A percentile compares a stretch with the other conserved stretches of the same genome.
phyloP scores from a whole-genome alignment of 345 rosid species.

The Lepidium aucheri region DNA sequence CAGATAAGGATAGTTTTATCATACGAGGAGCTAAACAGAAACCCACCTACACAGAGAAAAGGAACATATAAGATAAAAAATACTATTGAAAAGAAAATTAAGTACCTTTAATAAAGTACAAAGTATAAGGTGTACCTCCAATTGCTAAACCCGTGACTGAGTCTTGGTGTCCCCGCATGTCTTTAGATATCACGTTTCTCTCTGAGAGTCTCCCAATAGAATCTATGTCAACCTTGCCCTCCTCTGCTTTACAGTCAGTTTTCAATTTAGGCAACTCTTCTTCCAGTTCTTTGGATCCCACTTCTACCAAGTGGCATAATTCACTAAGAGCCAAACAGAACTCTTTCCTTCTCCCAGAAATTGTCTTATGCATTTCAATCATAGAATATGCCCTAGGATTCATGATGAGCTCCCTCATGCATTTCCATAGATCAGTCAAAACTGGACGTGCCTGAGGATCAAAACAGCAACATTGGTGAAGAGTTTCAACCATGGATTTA shows the following conservation, averaged over 20 bases:
- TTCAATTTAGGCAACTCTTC: slow-evolving; percentile 18
- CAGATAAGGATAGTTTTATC: slow-evolving; percentile 75
- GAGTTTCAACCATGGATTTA: slow-evolving; percentile 32
- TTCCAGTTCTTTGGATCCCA: slow-evolving; percentile 13
- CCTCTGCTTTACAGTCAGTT: slow-evolving; percentile 24
- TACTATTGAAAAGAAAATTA: neutral
- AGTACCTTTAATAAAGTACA: neutral
- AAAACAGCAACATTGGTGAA: slow-evolving; percentile 49
- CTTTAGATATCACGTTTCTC: slow-evolving; percentile 47
- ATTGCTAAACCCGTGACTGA: slow-evolving; percentile 67
- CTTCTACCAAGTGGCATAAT: slow-evolving; percentile 31
- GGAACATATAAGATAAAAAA: neutral
- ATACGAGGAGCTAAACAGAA: slow-evolving; percentile 74
- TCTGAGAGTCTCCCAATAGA: slow-evolving; percentile 38
- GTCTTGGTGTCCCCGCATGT: slow-evolving; percentile 65
- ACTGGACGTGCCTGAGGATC: slow-evolving; percentile 52
- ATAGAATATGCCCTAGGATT: slow-evolving; percentile 27
- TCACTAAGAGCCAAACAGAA: slow-evolving; percentile 52
- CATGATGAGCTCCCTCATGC: slow-evolving; percentile 47
- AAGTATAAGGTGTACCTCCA: slow-evolving; percentile 49
- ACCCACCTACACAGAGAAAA: slow-evolving; percentile 53
- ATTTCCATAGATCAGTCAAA: slow-evolving; percentile 54
- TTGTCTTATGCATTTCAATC: slow-evolving; percentile 16
- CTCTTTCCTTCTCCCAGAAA: slow-evolving; percentile 22
- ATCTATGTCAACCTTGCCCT: slow-evolving; percentile 27